Base-by-base conservation (phyloP, 345 rosid species). In the Aquilaria yunnanensis region DNA sequence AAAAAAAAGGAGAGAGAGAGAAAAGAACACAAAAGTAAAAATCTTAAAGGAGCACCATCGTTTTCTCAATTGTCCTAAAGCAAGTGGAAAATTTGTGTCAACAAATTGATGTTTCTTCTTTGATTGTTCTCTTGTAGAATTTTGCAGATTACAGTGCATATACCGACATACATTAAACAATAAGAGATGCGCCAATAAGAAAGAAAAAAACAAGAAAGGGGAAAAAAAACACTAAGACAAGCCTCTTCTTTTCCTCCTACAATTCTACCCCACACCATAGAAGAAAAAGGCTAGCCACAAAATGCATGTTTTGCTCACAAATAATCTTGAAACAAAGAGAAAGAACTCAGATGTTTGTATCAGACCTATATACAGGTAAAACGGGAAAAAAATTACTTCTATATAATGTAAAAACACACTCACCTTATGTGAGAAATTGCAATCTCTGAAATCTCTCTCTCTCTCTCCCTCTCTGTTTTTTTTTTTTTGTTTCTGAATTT, bases 171-270 rank as follows among this genome's bases (percentile, higher is more conserved):
- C 43, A 37, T 23, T 0, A 37, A 37, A 9, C 43, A 37, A 4
- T 5, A 37, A 2, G 8, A 37, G 43, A 56, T 47, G 32, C 54
- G 29, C 54, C 68, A 56, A 32, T 47, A 32, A 72, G 72, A 70
- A 60, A 49, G 66, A 23, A 63, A 71, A 9, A 50, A 50, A 69
- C 70, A 51, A 64, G 69, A 48, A 48, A 58, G 46, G 61, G 64
- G 49, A 66, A 59, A 63, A 60, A 23, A 60, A 59, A 53, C 69
- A 67, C 58, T 29, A 30, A 60, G 57, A 64, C 70, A 67, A 65
- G 61, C 75, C 69, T 74, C 74, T 64, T 61, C 74, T 62, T 74
- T 69, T 66, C 75, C 69, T 64, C 73, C 65, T 74, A 69, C 68
- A 71, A 56, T 68, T 74, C 77, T 71, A 67, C 58, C 68, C 76